Evolutionary conservation across 306 rosid genomes (phyloP).

Genomic region (Cicer cuneatum): DNA sequence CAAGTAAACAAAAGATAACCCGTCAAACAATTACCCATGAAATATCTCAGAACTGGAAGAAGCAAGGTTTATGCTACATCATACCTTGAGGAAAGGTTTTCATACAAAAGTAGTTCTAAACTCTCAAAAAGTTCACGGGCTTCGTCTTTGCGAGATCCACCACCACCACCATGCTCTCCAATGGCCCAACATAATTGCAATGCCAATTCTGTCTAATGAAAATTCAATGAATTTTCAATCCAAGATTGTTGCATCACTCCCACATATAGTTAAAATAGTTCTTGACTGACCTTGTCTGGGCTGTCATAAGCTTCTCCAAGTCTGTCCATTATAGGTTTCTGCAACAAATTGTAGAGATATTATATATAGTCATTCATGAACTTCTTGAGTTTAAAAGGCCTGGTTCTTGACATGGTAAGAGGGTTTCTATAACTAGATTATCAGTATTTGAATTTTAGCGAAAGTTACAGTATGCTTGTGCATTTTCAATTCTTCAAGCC

Average conservation of each 20-base stretch:
- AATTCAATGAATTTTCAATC: slow-evolving; percentile 44
- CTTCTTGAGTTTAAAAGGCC: neutral
- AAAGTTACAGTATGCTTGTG: neutral
- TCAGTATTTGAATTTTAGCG: slow-evolving; percentile 16
- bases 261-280: slow-evolving; percentile 34
- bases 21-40: slow-evolving; percentile 39
- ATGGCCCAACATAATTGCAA: slow-evolving; percentile 97
- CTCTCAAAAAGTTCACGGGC: slow-evolving; percentile 99
- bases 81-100: slow-evolving; percentile 94
- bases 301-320: slow-evolving; percentile 92
- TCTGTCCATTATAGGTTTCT: slow-evolving; percentile 95
- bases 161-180: slow-evolving; percentile 99
- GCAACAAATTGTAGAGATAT: slow-evolving; percentile 44
- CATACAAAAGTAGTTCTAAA: slow-evolving; percentile 89
- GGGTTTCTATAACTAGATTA: slow-evolving; percentile 18
- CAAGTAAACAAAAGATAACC: slow-evolving; percentile 38
- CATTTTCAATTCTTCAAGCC: slow-evolving; percentile 18
- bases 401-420: slow-evolving; percentile 24
- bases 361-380: slow-evolving; percentile 12
- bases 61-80: slow-evolving; percentile 15
- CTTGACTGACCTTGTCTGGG: slow-evolving; percentile 74
- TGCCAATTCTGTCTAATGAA: slow-evolving; percentile 84
- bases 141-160: slow-evolving; percentile 87
- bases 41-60: slow-evolving; percentile 39
- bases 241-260: slow-evolving; percentile 24